Evolutionary conservation across 257 asterid species (phyloP).

Genomic region (Ophiorrhiza pumila): DNA sequence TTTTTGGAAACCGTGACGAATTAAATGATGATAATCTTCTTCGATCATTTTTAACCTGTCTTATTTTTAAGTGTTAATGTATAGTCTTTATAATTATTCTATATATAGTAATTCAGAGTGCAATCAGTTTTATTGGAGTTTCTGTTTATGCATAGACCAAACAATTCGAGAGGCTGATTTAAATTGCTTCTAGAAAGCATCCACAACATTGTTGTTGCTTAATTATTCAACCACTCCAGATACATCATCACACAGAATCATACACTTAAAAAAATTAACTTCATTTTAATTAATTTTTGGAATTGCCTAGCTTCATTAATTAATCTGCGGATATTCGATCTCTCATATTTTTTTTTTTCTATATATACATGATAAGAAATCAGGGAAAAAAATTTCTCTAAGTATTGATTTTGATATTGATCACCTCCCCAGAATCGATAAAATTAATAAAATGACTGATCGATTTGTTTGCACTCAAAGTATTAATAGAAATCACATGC

Average conservation of each 20-base stretch:
- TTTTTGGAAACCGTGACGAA: background rate
- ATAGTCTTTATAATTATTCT: background rate
- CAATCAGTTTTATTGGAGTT: background rate
- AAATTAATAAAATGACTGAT: background rate
- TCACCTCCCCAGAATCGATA: too few species aligned
- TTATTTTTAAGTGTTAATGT: background rate
- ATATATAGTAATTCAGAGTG: background rate
- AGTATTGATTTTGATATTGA: too few species aligned
- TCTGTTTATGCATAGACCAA: background rate
- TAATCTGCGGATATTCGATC: too few species aligned
- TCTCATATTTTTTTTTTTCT: too few species aligned
- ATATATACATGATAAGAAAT: too few species aligned
- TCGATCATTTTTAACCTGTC: background rate
- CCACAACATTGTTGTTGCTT: background rate
- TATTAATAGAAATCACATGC: background rate
- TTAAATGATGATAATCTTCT: background rate
- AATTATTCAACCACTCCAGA: background rate
- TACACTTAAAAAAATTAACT: too few species aligned
- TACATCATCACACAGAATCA: background rate
- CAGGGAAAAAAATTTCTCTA: too few species aligned
- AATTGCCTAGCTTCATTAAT: too few species aligned
- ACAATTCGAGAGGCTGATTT: background rate
- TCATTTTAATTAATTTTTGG: too few species aligned
- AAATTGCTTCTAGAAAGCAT: background rate
- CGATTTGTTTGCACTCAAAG: background rate